Evolutionary conservation across 306 rosid genomes (phyloP).

Genomic region (Trichosanthes cucumerina): DNA sequence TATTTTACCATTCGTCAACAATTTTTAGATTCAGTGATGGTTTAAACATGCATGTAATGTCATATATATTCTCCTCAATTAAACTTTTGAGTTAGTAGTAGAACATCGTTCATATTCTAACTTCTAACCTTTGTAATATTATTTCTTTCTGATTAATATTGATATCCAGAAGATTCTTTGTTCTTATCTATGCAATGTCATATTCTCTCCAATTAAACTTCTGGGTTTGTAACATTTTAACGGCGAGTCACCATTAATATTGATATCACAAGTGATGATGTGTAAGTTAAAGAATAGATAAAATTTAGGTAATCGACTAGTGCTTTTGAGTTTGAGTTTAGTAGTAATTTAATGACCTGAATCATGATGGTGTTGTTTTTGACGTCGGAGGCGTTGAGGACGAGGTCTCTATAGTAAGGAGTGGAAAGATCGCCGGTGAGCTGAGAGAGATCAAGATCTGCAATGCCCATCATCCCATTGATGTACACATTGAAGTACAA

Average conservation of each 20-base stretch:
- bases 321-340: background rate
- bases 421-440: conserved; percentile 43
- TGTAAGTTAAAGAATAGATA: too few species aligned
- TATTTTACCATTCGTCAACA: too few species aligned
- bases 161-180: too few species aligned
- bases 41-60: background rate
- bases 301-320: too few species aligned
- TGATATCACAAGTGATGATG: too few species aligned
- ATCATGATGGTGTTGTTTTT: conserved; percentile 37
- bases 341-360: conserved; percentile 17
- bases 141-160: too few species aligned
- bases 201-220: too few species aligned
- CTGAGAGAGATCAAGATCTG: conserved; percentile 48
- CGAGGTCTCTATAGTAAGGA: conserved; percentile 51
- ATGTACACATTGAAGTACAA: conserved; percentile 56
- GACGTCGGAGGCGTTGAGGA: conserved; percentile 26
- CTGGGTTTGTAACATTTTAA: too few species aligned
- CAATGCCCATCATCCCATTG: conserved; percentile 36
- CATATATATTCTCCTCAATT: background rate
- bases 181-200: too few species aligned
- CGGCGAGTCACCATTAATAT: too few species aligned
- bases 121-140: background rate
- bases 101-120: background rate
- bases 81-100: background rate
- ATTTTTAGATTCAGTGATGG: background rate